Base-by-base conservation (phyloP, 257 asterid species). In the Ilex aquifolium region DNA sequence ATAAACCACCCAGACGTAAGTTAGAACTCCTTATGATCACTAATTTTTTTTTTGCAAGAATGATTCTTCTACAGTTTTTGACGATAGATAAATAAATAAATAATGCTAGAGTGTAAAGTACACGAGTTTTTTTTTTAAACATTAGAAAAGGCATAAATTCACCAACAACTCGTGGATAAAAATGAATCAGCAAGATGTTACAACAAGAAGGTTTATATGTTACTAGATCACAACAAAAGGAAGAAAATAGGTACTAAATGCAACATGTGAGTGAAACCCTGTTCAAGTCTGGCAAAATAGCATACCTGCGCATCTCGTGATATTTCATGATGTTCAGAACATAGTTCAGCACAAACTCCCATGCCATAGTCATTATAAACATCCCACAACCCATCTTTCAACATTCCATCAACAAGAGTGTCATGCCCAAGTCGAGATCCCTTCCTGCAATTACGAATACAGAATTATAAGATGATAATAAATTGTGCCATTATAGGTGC, bases 341-440 rank as follows among this genome's bases (percentile, higher is more conserved):
- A 93, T 71, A 84, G 69, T 76, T 93, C 99, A 69, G 99, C 99
- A 73, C 99, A 93, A 72, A 89, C 97, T 15, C 99, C 99, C 99
- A 93, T 93, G 65, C 97, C 95, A 49, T 64, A 83, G 70, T 93
- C 97, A 74, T 82, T 84, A 67, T 90, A 93, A 56, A 84, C 99
- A 79, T 93, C 99, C 95, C 96, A 90, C 27, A 93, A 81, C 49
- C 99, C 99, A 70, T 93, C 99, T 80, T 90, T 93, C 68, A 93
- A 61, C 99, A 93, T 90, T 72, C 99, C 99, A 79, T 93, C 99
- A 75, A 93, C 92, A 63, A 93, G 88, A 64, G 97, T 73, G 74
- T 93, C 99, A 50, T 93, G 96, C 65, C 99, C 99, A 60, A 87
- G 95, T 49, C 99, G 86, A 69, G 97, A 93, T 44, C 99, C 99